Evolutionary conservation across 305 asterid genomes (phyloP), one percentile per base, ranked within the genome.

Genomic region (Plantago rigida): DNA sequence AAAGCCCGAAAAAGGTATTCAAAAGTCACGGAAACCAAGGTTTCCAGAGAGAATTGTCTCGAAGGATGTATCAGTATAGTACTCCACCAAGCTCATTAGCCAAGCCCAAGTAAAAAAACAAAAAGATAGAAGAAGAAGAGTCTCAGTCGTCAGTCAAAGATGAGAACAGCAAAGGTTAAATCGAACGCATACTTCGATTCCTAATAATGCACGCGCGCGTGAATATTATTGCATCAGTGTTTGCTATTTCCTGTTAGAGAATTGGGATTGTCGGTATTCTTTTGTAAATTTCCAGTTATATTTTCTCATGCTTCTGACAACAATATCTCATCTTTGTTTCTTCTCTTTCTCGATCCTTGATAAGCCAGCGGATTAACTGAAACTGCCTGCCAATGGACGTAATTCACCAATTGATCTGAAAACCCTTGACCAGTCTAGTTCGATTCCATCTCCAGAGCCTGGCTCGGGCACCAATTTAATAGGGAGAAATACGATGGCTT

Each of bases 21-120:
- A 52, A 63, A 51, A 46, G 48, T 67, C 63, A 57, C 69, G 56
- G 60, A 61, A 69, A 42, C 56, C 69, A 62, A 62, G 15, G 72
- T 62, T 50, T 63, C 52, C 45, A 26, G 54, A 44, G 47, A 13
- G 13, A n/a, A 22, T 22, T 26, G 36, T 51, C 56, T 19, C 56
- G 56, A 51, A 51, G 0, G 12, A 51, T 51, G 56, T 17, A 51
- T 0, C 4, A 4, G 26, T 22, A 3, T 29, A 29, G 34, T 29
- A 29, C 34, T 29, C 34, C 5, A 31, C 39, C 1, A 31, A 4
- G 5, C 5, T 5, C 0, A 31, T 4, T 3, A 22, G 26, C 39
- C 39, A 1, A 22, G 26, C 39, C 39, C 39, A 31, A 31, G 39
- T 31, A 4, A 31, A 31, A 31, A 31, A 31, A 1, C 7, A 31